phyloP scores from a whole-genome alignment of 768 basidiomycete species.

The Trametes cubensis region DNA sequence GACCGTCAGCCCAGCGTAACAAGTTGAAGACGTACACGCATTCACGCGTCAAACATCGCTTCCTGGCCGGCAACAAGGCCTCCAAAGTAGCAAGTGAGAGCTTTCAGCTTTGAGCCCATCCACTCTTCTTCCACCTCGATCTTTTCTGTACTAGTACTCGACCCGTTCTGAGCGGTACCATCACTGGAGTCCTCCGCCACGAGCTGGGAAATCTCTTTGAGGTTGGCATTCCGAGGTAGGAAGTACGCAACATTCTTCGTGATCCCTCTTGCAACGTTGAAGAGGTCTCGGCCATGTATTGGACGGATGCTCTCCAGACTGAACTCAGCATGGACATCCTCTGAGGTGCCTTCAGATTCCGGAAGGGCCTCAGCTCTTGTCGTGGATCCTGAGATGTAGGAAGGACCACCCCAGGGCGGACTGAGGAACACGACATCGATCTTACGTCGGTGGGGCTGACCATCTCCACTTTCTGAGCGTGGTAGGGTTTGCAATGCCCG shows the following conservation, averaged over 20 bases:
- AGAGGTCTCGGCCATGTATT: conserved; percentile 81
- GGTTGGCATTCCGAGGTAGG: conserved; percentile 77
- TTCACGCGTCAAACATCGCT: conserved; percentile 41
- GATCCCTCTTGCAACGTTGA: conserved; percentile 67
- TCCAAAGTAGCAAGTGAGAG: conserved; percentile 92
- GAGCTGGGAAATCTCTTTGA: conserved; percentile 71
- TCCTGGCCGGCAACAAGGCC: conserved; percentile 75
- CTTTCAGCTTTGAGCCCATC: conserved; percentile 93
- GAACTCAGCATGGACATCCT: conserved; percentile 49
- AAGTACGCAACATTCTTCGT: conserved; percentile 88
- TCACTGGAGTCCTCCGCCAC: conserved; percentile 30
- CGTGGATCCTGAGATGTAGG: conserved; percentile 53
- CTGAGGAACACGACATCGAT: conserved; percentile 93
- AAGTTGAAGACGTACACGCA: too few relatives aligned
- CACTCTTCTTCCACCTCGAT: conserved; percentile 96
- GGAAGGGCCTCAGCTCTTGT: conserved; percentile 3
- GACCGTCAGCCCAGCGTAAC: too few relatives aligned
- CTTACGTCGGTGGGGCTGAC: conserved; percentile 41
- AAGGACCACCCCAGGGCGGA: conserved; percentile 94
- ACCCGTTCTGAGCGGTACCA: not conserved
- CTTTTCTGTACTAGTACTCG: conserved; percentile 43
- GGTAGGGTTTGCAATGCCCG: conserved; percentile 42
- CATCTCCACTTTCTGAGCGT: conserved; percentile 10
- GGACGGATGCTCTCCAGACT: conserved; percentile 75
- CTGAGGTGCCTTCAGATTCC: conserved; percentile 10